Evolutionary conservation across 2,329 filamentous ascomycete genomes (phyloP), one percentile per base, ranked within the genome.

Genomic region (Sordariomycetes sp.): DNA sequence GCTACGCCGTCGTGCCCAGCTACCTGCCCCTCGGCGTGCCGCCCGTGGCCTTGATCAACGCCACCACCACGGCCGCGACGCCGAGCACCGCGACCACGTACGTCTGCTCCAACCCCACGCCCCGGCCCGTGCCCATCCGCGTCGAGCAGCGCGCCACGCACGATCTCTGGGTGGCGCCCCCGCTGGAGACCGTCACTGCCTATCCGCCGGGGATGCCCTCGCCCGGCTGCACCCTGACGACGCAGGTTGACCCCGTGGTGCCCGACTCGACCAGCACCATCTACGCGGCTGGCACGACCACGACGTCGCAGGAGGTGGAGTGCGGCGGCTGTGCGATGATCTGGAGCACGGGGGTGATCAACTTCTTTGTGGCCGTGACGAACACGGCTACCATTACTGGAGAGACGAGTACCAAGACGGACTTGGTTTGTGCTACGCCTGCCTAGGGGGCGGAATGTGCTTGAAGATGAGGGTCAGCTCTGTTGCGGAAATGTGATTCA

Each of bases 31-130:
- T 45, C 2, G 49, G 47, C 6, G 29, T 38, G 3, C 36, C 34
- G 1, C 49, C 49, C 15, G 47, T 45, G 17, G 39, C 42, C 30
- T 8, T 38, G 15, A 50, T 45, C 41, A 43, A 17, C 20, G 34
- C 42, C 3, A 51, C 50, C 23, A 32, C 40, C 7, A 50, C 47
- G 3, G 46, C 33, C 11, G 20, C 19, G 3, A 23, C 12, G 10
- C 34, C 48, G 4, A 32, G 17, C 14, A 37, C 32, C 5, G 41
- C 36, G 2, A 46, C 39, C 6, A 35, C 34, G 8, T 21, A 44
- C 23, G 30, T 21, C 9, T 49, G 46, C n/a, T n/a, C n/a, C n/a
- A n/a, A n/a, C n/a, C n/a, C n/a, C n/a, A n/a, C n/a, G n/a, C n/a
- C n/a, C n/a, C n/a, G n/a, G n/a, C n/a, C n/a, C n/a, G n/a, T n/a